Base-by-base conservation (phyloP, 1,284 basidiomycete species). In the Apiotrichum porosum region DNA sequence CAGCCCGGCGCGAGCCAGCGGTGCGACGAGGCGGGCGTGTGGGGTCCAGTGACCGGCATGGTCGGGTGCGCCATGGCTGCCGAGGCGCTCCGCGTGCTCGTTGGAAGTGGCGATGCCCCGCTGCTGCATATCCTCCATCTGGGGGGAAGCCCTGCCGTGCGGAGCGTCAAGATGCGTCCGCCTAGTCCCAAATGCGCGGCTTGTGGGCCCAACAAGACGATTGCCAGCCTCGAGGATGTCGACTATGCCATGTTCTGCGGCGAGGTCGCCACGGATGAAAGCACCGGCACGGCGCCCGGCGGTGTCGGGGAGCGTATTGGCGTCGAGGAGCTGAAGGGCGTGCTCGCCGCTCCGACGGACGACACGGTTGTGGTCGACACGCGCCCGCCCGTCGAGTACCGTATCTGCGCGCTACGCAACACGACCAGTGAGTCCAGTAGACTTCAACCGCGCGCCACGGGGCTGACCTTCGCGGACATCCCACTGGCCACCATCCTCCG, bases 61-160 rank as follows among this genome's bases (percentile, higher is more conserved):
- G 87, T 98, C 22, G 95, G 95, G 9, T 86, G 83, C 41, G 75
- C 93, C 60, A 94, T 97, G 78, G 95, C 93, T 1, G 69, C 88
- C 14, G 93, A 97, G 70, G 80, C 88, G 1, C 83, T 97, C 65
- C 91, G 88, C 68, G 77, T 94, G 24, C 74, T 95, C 13, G 76
- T 81, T 0, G 88, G 83, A 0, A 65, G 83, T 32, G 80, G 84
- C 58, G 85, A 88, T 87, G 61, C 60, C 40, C 59, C 63, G 0
- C 28, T 58, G 2, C 38, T 71, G 14, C 65, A 65, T 23, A 32
- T 62, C 2, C 55, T 65, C 14, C 61, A 62, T 37, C 53, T 67
- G 9, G 58, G 58, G 15, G 57, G 55, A 2, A 54, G 41, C 21
- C 68, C 86, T 0, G 84, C 86, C 0, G 94, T 95, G 68, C 80